Percentiles rank a stretch among this genome's conserved stretches.
These are phyloP conservation scores for Ogataea parapolymorpha DNA, from an alignment of 805 yeast species.

Conservation along the genomic window DNA sequence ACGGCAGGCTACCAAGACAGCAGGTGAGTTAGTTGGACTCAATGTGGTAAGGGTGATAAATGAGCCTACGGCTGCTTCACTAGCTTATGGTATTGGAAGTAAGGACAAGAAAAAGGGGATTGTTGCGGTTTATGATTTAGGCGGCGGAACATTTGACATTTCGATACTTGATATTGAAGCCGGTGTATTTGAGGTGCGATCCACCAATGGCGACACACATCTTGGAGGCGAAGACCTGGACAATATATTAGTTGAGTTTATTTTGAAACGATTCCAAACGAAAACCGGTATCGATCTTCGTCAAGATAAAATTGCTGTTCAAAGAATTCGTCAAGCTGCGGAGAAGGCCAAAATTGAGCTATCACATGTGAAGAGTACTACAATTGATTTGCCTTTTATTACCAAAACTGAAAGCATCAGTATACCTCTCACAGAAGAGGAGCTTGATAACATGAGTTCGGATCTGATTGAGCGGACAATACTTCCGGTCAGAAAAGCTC, in stretches of 20 bases:
- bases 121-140: constrained; percentile 94
- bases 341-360: constrained; percentile 88
- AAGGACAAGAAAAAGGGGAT: constrained; percentile 51
- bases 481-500: constrained; percentile 75
- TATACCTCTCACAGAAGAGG: constrained; percentile 45
- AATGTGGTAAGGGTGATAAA: constrained; percentile 82
- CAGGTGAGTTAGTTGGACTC: constrained; percentile 91
- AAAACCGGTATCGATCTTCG: constrained; percentile 61
- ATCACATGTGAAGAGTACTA: constrained; percentile 69
- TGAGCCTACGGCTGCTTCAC: constrained; percentile 89
- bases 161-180: constrained; percentile 93
- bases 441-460: constrained; percentile 46
- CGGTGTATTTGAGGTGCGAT: constrained; percentile 94
- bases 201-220: constrained; percentile 93
- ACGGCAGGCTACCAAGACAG: constrained; percentile 89
- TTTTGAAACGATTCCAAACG: constrained; percentile 74
- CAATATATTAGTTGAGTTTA: constrained; percentile 74
- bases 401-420: constrained; percentile 46
- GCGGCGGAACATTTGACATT: constrained; percentile 97
- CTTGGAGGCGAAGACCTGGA: constrained; percentile 90
- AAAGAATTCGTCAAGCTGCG: constrained; percentile 83
- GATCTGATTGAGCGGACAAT: constrained; percentile 69
- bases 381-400: constrained; percentile 78
- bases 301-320: constrained; percentile 72
- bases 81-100: constrained; percentile 83